Percentiles rank a stretch among this genome's conserved stretches.
These are phyloP conservation scores for Mesotaenium endlicherianum DNA, from an alignment of 139 green algal genomes.

Conservation along the genomic window DNA sequence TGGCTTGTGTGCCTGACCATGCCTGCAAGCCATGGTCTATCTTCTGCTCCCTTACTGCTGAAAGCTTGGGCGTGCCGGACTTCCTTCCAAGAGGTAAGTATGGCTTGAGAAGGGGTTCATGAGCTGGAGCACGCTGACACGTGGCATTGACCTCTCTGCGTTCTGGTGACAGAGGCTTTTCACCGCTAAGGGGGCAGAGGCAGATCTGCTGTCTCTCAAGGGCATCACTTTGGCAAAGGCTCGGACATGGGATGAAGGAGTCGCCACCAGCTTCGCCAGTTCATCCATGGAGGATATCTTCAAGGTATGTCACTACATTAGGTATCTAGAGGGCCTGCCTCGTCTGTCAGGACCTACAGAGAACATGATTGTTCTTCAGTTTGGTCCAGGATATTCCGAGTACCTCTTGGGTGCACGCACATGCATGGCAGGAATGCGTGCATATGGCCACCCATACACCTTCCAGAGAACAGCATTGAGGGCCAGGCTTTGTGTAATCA, in stretches of 20 bases:
- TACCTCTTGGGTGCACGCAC: background rate
- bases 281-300: constrained; percentile 34
- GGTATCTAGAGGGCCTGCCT: background rate
- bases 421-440: background rate
- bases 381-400: background rate
- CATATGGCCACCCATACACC: background rate
- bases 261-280: constrained; percentile 1
- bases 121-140: no score
- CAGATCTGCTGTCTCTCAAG: no score
- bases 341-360: background rate
- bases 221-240: constrained; percentile 32
- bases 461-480: background rate
- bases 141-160: no score
- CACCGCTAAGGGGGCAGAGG: no score
- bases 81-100: no score
- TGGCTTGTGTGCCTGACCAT: no score
- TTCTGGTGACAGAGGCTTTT: no score
- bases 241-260: constrained; percentile 39
- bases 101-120: no score
- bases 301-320: constrained; percentile 16
- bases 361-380: background rate
- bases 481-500: background rate
- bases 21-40: no score
- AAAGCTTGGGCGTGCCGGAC: no score
- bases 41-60: no score